Conservation (phyloP, 306 rosid species). For the Argentina anserina region DNA sequence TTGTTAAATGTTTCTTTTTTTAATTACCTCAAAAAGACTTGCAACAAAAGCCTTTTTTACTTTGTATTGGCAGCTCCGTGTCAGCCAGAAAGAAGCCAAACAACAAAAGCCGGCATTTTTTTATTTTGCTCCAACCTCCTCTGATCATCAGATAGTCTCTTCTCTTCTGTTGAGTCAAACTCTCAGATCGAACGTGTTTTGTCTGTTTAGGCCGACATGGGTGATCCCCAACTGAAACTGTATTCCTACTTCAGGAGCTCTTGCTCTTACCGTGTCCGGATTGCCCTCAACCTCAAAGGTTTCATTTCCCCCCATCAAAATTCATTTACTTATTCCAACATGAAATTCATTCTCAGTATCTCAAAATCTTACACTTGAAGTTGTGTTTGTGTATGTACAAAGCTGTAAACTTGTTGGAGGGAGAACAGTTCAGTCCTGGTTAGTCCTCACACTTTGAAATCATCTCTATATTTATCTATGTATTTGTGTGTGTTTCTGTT, state of each 20-base stretch:
- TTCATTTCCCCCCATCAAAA: neutral
- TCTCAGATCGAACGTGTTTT: neutral
- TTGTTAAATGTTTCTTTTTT: no score
- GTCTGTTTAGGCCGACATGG: neutral
- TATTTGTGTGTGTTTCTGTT: neutral
- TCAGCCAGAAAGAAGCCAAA: no score
- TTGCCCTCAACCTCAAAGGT: slow-evolving; percentile 72
- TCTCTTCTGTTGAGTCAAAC: no score
- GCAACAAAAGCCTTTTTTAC: no score
- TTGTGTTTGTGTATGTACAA: slow-evolving; percentile 34
- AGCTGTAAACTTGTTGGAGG: slow-evolving; percentile 51
- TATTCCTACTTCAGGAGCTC: slow-evolving; percentile 44
- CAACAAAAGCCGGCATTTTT: no score
- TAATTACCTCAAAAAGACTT: no score
- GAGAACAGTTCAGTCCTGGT: slow-evolving; percentile 58
- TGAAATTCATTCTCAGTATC: neutral
- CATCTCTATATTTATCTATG: neutral
- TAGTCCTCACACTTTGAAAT: neutral
- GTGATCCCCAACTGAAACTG: slow-evolving; percentile 29
- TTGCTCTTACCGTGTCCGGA: slow-evolving; percentile 44
- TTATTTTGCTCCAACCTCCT: no score
- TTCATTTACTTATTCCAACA: neutral
- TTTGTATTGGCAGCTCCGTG: no score
- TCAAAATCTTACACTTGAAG: neutral
- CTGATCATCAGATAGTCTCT: no score